These are phyloP conservation scores for Colletotrichum cordylinicola DNA, from an alignment of 2,329 filamentous ascomycete genomes.

Conservation along the genomic window DNA sequence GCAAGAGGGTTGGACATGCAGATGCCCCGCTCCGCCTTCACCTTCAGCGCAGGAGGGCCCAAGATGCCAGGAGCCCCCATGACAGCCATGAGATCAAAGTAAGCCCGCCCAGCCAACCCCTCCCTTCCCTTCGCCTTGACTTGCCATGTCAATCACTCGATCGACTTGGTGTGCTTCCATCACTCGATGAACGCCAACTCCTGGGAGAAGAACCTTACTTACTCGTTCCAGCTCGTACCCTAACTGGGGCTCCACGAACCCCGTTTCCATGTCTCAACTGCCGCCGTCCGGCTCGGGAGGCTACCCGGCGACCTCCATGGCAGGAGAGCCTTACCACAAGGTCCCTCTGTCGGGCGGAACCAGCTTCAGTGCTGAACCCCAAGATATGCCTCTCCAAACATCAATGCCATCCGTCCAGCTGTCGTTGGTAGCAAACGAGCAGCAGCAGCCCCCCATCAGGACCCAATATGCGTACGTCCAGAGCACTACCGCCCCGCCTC, in stretches of 20 bases:
- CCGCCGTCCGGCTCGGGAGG: conserved; percentile 48
- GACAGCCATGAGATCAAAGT: conserved; percentile 63
- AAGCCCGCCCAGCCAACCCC: conserved; percentile 38
- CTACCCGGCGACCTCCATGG: conserved; percentile 58
- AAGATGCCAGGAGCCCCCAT: conserved; percentile 61
- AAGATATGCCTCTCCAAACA: conserved; percentile 59
- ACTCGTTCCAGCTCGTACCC: conserved; percentile 56
- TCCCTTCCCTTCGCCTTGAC: background rate
- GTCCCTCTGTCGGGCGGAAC: conserved; percentile 54
- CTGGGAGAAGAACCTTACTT: background rate
- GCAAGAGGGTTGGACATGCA: conserved; percentile 58
- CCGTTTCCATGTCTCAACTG: conserved; percentile 53
- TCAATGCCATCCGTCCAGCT: conserved; percentile 61
- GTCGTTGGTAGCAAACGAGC: conserved; percentile 54
- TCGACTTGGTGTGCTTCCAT: background rate
- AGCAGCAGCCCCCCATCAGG: conserved; percentile 52
- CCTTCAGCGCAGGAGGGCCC: conserved; percentile 56
- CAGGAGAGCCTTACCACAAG: conserved; percentile 58
- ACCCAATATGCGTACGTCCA: conserved; percentile 62
- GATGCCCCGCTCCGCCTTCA: conserved; percentile 62
- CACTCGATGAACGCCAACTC: background rate
- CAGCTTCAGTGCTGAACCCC: conserved; percentile 55
- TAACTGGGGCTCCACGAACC: conserved; percentile 55
- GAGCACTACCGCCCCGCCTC: conserved; percentile 54
- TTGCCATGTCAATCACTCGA: background rate